Percentiles rank a stretch among this genome's conserved stretches.
Conservation (phyloP, 176 grass and related monocot species). For the Stipa capillata region DNA sequence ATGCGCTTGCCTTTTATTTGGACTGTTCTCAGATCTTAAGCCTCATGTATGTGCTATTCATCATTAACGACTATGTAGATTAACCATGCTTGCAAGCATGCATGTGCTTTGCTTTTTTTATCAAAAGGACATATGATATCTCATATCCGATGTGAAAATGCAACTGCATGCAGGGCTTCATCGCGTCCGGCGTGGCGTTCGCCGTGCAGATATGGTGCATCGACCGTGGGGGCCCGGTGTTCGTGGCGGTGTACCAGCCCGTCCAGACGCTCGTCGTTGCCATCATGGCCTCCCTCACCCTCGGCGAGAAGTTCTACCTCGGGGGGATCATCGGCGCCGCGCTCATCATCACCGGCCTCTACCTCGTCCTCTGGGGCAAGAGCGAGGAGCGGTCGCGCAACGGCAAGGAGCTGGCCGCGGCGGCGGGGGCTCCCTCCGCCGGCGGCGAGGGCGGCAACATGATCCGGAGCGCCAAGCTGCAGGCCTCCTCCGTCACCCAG, state of each 20-base stretch:
- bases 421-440: not conserved
- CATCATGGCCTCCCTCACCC: slow-evolving; percentile 74
- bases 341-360: slow-evolving; percentile 76
- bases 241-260: slow-evolving; percentile 90
- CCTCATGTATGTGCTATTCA: not conserved
- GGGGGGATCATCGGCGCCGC: slow-evolving; percentile 87
- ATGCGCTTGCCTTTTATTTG: too few relatives aligned
- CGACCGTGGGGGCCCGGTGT: slow-evolving; percentile 72
- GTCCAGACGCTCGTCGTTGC: slow-evolving; percentile 87
- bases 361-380: slow-evolving; percentile 97
- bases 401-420: slow-evolving; percentile 16
- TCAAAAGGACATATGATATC: not conserved
- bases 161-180: slow-evolving; percentile 56
- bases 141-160: too few relatives aligned
- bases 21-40: not conserved
- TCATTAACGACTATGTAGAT: too few relatives aligned
- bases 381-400: slow-evolving; percentile 56
- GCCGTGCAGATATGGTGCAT: slow-evolving; percentile 98
- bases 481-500: slow-evolving; percentile 47
- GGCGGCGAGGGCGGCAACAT: not conserved
- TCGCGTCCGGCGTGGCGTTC: slow-evolving; percentile 80
- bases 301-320: slow-evolving; percentile 84
- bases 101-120: not conserved
- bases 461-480: slow-evolving; percentile 5
- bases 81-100: too few relatives aligned